Evolutionary conservation across 1,284 basidiomycete genomes (phyloP).

Genomic region (Sparassis latifolia): DNA sequence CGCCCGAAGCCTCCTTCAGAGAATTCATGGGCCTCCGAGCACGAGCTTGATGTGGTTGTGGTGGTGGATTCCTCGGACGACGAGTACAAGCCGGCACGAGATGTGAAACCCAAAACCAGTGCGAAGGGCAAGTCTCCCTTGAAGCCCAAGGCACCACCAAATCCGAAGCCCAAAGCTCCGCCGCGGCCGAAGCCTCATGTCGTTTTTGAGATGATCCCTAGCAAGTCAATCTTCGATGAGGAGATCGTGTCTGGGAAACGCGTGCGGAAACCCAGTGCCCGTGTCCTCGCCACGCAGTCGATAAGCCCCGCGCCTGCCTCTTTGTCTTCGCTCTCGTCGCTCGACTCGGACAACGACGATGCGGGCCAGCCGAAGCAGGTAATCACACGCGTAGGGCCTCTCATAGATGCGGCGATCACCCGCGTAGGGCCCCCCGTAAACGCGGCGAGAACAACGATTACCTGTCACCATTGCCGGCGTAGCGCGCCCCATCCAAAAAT

Average conservation of each 20-base stretch:
- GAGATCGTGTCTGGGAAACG: not conserved
- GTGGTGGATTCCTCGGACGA: no score
- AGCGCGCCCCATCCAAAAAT: conserved; percentile 18
- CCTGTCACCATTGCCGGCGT: conserved; percentile 24
- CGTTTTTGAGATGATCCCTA: no score
- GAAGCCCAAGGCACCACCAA: not conserved
- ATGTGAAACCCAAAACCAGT: not conserved
- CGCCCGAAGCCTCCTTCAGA: no score
- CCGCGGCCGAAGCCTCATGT: no score
- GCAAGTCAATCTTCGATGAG: no score
- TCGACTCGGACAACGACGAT: not conserved
- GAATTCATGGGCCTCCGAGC: no score
- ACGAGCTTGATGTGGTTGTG: no score
- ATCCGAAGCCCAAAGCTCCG: no score
- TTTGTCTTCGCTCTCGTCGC: not conserved
- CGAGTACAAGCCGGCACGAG: no score
- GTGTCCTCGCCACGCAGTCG: not conserved
- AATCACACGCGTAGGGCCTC: no score
- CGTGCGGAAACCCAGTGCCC: not conserved
- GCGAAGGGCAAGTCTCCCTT: not conserved
- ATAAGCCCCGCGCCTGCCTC: not conserved
- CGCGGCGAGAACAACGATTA: conserved; percentile 6
- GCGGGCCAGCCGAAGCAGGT: not conserved
- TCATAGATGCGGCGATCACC: no score
- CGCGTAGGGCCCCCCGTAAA: no score